Evolutionary conservation across 2,329 filamentous ascomycete species (phyloP).

Genomic region (Colletotrichum sp.): DNA sequence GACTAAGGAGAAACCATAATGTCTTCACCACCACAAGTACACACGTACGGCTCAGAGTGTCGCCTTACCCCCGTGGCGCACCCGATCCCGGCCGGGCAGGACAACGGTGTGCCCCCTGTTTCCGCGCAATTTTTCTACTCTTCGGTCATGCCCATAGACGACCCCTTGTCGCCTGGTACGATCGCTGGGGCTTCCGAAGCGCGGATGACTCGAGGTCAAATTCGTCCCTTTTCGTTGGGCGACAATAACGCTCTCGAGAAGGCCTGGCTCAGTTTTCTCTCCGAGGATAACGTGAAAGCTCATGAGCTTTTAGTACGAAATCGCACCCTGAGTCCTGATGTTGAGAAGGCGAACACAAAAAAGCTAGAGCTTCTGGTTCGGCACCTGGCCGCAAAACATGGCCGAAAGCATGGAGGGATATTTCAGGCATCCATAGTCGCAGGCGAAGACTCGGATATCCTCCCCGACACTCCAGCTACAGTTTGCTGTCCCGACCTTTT

Average conservation of each 20-base stretch:
- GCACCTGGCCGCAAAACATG: slow-evolving; percentile 49
- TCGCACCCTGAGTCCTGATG: slow-evolving; percentile 33
- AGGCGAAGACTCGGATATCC: slow-evolving; percentile 28
- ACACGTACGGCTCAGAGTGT: slow-evolving; percentile 67
- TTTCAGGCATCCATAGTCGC: slow-evolving; percentile 33
- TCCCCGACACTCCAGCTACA: slow-evolving; percentile 33
- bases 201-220: slow-evolving; percentile 60
- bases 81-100: slow-evolving; percentile 32
- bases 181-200: slow-evolving; percentile 54
- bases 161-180: slow-evolving; percentile 74
- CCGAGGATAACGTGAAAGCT: slow-evolving; percentile 49
- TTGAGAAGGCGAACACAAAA: slow-evolving; percentile 37
- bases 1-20: neutral
- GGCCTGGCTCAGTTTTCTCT: slow-evolving; percentile 71
- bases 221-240: slow-evolving; percentile 77
- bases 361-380: slow-evolving; percentile 44
- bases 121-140: slow-evolving; percentile 84
- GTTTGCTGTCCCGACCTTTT: slow-evolving; percentile 55
- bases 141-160: slow-evolving; percentile 82
- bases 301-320: slow-evolving; percentile 44
- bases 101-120: slow-evolving; percentile 60
- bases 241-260: slow-evolving; percentile 83
- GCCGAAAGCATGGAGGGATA: slow-evolving; percentile 47
- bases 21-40: slow-evolving; percentile 28
- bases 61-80: slow-evolving; percentile 53